These are phyloP conservation scores for Acacia concinna DNA, from an alignment of 331 rosid genomes.

Conservation along the genomic window DNA sequence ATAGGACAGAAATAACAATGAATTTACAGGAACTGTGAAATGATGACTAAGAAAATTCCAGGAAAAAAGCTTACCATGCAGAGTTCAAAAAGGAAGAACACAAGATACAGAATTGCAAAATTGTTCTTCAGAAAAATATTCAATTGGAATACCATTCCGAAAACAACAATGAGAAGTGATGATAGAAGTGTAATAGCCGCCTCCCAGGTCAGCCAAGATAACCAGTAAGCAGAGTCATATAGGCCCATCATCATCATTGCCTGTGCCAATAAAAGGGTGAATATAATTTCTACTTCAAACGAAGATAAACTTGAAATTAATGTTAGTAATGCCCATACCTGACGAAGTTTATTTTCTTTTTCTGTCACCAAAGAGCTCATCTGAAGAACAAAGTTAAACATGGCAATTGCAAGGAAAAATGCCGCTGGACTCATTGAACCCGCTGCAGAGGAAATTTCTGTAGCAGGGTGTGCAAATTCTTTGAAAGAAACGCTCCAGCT, in stretches of 20 bases:
- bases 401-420: constrained; percentile 74
- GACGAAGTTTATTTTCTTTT: constrained; percentile 95
- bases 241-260: constrained; percentile 93
- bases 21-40: constrained; percentile 21
- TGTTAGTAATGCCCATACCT: constrained; percentile 44
- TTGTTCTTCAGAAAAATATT: constrained; percentile 66
- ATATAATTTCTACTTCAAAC: not conserved
- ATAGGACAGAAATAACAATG: not conserved
- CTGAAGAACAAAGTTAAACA: constrained; percentile 88
- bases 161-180: constrained; percentile 67
- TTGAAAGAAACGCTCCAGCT: constrained; percentile 66
- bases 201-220: constrained; percentile 89
- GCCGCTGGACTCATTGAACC: constrained; percentile 48
- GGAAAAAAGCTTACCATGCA: constrained; percentile 61
- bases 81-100: constrained; percentile 85
- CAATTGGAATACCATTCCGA: constrained; percentile 84
- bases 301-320: too few species aligned
- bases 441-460: constrained; percentile 44
- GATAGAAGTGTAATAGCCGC: constrained; percentile 54
- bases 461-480: constrained; percentile 83
- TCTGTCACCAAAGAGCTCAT: constrained; percentile 72
- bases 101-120: constrained; percentile 49
- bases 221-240: constrained; percentile 85
- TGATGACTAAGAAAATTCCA: constrained; percentile 3
- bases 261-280: constrained; percentile 41